phyloP scores from a whole-genome alignment of 75 land plant species.

The Sequoia sempervirens region DNA sequence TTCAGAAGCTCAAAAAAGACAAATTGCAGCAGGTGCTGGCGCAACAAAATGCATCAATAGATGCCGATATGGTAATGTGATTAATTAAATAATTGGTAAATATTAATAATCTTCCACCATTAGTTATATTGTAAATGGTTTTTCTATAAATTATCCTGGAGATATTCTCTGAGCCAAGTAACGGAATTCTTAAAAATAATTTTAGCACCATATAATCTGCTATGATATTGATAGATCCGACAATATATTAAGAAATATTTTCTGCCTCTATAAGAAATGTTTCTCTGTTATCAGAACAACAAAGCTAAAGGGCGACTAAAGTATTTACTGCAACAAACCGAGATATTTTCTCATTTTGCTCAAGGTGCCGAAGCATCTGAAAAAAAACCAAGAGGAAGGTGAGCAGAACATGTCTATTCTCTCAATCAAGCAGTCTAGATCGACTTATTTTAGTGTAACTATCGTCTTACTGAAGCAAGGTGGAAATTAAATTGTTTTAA shows the following conservation, averaged over 20 bases:
- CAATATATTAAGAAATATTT: neutral
- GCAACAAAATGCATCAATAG: conserved; percentile 82
- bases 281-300: conserved; percentile 49
- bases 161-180: too few relatives aligned
- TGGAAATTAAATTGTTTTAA: neutral
- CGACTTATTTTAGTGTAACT: neutral
- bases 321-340: conserved; percentile 88
- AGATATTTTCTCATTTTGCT: conserved; percentile 97
- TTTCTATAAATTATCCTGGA: too few relatives aligned
- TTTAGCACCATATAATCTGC: neutral
- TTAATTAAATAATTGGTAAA: neutral
- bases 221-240: neutral
- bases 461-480: neutral
- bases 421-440: neutral
- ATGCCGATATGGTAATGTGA: conserved; percentile 83
- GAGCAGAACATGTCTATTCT: neutral
- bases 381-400: conserved; percentile 65
- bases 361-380: conserved; percentile 47
- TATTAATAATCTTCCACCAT: too few relatives aligned
- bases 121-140: neutral
- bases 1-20: conserved; percentile 79
- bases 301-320: conserved; percentile 86
- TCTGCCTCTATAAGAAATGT: conserved; percentile 1
- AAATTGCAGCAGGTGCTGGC: conserved; percentile 68
- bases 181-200: neutral